Evolutionary conservation across 345 rosid species (phyloP).

Genomic region (Dimocarpus longan): DNA sequence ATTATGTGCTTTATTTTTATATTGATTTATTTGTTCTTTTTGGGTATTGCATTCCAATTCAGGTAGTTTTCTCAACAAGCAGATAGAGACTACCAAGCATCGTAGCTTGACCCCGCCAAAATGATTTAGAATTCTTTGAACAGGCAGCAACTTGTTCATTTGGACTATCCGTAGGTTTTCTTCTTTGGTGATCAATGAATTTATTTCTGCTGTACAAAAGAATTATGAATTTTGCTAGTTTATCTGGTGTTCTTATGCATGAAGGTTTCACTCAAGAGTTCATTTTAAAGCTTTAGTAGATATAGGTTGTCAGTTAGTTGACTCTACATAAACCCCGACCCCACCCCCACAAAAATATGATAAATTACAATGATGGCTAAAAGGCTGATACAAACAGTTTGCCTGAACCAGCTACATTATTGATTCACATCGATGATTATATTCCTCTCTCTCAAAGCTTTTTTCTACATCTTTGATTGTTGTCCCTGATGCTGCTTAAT

Average conservation of each 20-base stretch:
- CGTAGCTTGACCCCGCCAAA: slow-evolving; percentile 32
- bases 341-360: neutral
- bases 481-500: neutral
- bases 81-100: slow-evolving; percentile 31
- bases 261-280: neutral
- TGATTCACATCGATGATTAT: neutral
- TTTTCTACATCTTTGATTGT: neutral
- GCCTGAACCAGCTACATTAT: neutral
- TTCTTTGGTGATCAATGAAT: neutral
- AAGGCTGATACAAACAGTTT: neutral
- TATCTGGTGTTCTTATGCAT: neutral
- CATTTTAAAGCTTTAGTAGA: neutral
- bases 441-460: neutral
- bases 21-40: neutral
- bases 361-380: neutral
- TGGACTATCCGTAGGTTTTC: neutral
- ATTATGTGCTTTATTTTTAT: neutral
- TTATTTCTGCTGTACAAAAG: neutral
- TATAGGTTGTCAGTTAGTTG: neutral
- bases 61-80: slow-evolving; percentile 51
- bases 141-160: neutral
- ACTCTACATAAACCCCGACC: neutral
- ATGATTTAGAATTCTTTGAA: slow-evolving; percentile 25
- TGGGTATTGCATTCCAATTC: slow-evolving; percentile 19
- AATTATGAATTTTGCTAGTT: neutral